Base-by-base conservation (phyloP, 2,329 filamentous ascomycete species). In the Aspergillus fumigatiaffinis region DNA sequence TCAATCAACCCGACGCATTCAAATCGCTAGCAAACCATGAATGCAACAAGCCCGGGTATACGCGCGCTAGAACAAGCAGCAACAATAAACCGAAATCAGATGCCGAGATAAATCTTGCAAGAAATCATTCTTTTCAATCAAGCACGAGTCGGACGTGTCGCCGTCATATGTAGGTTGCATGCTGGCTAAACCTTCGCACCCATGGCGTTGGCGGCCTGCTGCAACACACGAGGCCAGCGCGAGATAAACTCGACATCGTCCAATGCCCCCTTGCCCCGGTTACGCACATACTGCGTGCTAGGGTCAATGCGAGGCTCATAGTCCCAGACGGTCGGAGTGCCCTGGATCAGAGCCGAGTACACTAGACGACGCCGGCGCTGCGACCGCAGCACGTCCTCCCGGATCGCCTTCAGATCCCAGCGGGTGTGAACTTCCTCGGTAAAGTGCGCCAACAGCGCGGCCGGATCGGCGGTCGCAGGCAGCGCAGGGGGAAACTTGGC, bases 361-460 rank as follows among this genome's bases (percentile, higher is more conserved):
- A 91, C 89, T 8, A 96, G 76, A 52, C 88, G 84, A 14, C 92
- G 84, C 68, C 88, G 87, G 46, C 92, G 87, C 79, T 97, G 92
- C 48, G 88, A 92, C 42, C 81, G 76, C 8, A 95, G 74, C 1
- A 94, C 91, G 53, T 90, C 82, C 54, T 84, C 75, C 4, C 89
- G 92, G 66, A 97, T 93, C 60, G 79, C 78, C 46, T 88, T 81
- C 71, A 96, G 88, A 70, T 97, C 84, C 92, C 92, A 97, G 65
- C 88, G 88, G 17, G 80, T 79, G 55, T 81, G 79, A 4, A 89
- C 89, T 77, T 97, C 92, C 4, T 82, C 79, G 53, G 88, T 81
- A 70, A 96, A 96, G 49, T 84, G 84, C 9, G 83, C 77, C 49
- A 90, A 81, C 10, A 83, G 76, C 7, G 71, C 73, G 64, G 57